These are phyloP conservation scores for Penicillium turbatum DNA, from an alignment of 495 filamentous ascomycete species.

Conservation along the genomic window DNA sequence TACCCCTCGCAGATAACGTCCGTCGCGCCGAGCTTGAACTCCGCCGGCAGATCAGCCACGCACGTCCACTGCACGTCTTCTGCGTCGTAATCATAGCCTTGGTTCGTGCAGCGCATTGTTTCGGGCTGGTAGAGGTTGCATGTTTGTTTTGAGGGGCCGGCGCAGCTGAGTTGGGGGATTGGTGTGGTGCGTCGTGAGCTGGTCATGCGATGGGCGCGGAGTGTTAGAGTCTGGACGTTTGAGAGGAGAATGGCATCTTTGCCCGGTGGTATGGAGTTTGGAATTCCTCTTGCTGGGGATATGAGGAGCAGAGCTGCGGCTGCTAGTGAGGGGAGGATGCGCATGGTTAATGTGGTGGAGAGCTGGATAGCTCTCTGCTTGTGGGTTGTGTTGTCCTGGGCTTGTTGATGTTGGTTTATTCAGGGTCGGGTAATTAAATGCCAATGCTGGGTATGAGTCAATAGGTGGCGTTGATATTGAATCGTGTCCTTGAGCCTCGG, in stretches of 20 bases:
- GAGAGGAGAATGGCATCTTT: slow-evolving; percentile 68
- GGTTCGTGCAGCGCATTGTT: slow-evolving; percentile 83
- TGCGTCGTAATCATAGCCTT: slow-evolving; percentile 61
- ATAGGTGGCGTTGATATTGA: neutral
- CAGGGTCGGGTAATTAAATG: neutral
- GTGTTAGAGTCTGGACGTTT: slow-evolving; percentile 70
- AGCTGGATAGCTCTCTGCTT: neutral
- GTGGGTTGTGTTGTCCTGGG: neutral
- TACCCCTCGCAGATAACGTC: slow-evolving; percentile 96
- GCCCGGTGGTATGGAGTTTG: slow-evolving; percentile 40
- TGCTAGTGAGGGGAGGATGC: neutral
- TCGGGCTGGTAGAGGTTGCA: slow-evolving; percentile 65
- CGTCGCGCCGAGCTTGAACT: slow-evolving; percentile 84
- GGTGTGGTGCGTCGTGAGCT: slow-evolving; percentile 70
- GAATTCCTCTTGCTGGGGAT: slow-evolving; percentile 21
- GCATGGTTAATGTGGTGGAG: slow-evolving; percentile 6
- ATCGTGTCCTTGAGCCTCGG: neutral
- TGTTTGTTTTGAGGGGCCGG: slow-evolving; percentile 57
- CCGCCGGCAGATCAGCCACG: slow-evolving; percentile 67
- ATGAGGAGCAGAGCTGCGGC: slow-evolving; percentile 26
- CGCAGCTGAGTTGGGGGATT: slow-evolving; percentile 78
- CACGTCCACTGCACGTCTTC: slow-evolving; percentile 89
- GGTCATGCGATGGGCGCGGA: slow-evolving; percentile 60
- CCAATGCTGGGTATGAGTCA: neutral
- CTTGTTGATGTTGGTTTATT: neutral